phyloP scores from a whole-genome alignment of 768 basidiomycete species.

The Tylopilus rubrobrunneus region DNA sequence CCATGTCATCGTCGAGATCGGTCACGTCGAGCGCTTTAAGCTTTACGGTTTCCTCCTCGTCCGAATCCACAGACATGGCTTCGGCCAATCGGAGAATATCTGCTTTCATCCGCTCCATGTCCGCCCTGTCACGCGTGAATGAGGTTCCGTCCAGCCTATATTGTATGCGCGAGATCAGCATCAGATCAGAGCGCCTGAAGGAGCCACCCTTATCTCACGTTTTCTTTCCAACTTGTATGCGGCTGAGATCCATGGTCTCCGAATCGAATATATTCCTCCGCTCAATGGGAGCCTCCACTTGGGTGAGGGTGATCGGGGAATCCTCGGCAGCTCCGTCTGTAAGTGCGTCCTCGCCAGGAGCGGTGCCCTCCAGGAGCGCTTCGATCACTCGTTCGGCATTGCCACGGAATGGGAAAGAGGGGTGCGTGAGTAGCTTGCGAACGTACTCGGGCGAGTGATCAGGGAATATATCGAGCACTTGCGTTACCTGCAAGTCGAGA shows the following conservation, averaged over 20 bases:
- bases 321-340: slow-evolving; percentile 5
- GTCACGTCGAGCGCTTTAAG: slow-evolving; percentile 22
- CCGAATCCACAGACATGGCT: slow-evolving; percentile 59
- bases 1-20: slow-evolving; percentile 54
- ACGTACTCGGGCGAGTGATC: slow-evolving; percentile 56
- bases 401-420: slow-evolving; percentile 45
- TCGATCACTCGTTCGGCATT: slow-evolving; percentile 61
- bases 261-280: slow-evolving; percentile 76
- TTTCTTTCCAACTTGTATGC: slow-evolving; percentile 64
- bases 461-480: slow-evolving; percentile 76
- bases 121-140: slow-evolving; percentile 51
- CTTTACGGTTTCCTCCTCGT: slow-evolving; percentile 48
- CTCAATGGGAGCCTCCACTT: slow-evolving; percentile 31
- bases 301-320: not conserved
- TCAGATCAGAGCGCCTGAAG: not conserved
- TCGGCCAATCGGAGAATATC: slow-evolving; percentile 79
- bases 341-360: slow-evolving; percentile 39
- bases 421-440: slow-evolving; percentile 49
- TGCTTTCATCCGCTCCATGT: slow-evolving; percentile 74
- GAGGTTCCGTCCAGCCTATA: slow-evolving; percentile 43
- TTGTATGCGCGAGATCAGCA: slow-evolving; percentile 19
- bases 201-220: slow-evolving; percentile 35
- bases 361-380: slow-evolving; percentile 73
- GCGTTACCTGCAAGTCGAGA: slow-evolving; percentile 56
- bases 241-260: slow-evolving; percentile 60